These are phyloP conservation scores for Schizothecium vesticola DNA, from an alignment of 495 filamentous ascomycete species.

Conservation along the genomic window DNA sequence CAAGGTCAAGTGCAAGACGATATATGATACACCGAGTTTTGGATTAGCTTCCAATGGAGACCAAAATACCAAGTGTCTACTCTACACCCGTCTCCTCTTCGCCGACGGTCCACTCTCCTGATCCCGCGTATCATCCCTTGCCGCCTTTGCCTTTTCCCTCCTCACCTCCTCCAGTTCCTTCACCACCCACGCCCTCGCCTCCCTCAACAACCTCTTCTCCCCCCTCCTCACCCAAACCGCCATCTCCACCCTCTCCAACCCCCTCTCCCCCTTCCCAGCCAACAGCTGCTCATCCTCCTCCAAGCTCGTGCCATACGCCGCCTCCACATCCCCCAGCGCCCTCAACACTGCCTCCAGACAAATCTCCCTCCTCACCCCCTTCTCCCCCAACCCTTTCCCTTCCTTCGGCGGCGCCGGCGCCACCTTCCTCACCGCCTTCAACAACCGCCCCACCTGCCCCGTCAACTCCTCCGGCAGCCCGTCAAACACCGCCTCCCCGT, in stretches of 20 bases:
- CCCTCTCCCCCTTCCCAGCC: conserved; percentile 12
- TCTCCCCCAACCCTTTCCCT: conserved; percentile 32
- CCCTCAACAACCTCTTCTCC: conserved; percentile 67
- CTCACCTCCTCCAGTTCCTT: conserved; percentile 10
- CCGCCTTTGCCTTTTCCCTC: not conserved
- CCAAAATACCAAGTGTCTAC: not conserved
- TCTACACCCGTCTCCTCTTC: conserved; percentile 21
- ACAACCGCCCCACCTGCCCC: conserved; percentile 34
- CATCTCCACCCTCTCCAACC: conserved; percentile 48
- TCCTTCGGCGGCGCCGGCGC: conserved; percentile 5
- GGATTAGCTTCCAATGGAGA: not conserved
- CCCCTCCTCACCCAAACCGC: conserved; percentile 72
- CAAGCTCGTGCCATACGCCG: conserved; percentile 58
- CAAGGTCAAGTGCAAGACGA: not conserved
- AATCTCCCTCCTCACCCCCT: conserved; percentile 34
- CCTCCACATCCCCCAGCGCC: conserved; percentile 39
- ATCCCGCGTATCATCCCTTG: not conserved
- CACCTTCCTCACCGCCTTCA: conserved; percentile 40
- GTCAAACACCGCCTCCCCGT: conserved; percentile 25
- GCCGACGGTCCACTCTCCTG: conserved; percentile 13
- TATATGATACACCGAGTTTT: not conserved
- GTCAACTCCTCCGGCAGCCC: conserved; percentile 34
- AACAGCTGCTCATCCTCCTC: conserved; percentile 58
- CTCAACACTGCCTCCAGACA: conserved; percentile 33
- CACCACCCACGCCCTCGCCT: conserved; percentile 28